Base-by-base conservation (phyloP, 1,139 yeast genomes). In the Casaregolazyma suthepensis region DNA sequence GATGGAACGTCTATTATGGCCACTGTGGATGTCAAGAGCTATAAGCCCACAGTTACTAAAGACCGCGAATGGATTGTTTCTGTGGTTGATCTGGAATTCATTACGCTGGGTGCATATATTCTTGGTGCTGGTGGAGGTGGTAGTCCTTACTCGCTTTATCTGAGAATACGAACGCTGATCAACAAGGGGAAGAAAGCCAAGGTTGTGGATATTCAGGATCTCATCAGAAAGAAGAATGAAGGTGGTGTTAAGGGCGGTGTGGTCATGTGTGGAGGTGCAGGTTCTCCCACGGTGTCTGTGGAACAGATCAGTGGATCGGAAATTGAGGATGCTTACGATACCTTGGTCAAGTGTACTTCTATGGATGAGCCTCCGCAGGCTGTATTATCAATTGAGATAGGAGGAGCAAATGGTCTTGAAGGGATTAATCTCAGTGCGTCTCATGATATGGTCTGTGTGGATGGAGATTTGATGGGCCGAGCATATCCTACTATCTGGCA, bases 51-150 rank as follows among this genome's bases (percentile, higher is more conserved):
- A 5, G 61, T 76, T 44, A 72, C 65, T 51, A 49, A 38, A 0
- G 55, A 72, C 1, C 62, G 70, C 22, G 75, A 75, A 58, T 76
- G 80, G 80, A 49, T 67, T 10, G 55, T 76, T 5, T 63, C 71
- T 3, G 71, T 67, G 48, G 64, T 65, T 1, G 80, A 76, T 59
- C 59, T 77, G 50, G 77, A 75, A 43, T 75, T 70, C 53, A 54
- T 76, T 43, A 63, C 74, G 42, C 65, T 73, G 43, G 80, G 80
- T 2, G 64, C 74, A 43, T 77, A 76, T 58, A 73, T 76, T 52
- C 66, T 76, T 15, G 80, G 80, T 1, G 74, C 78, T 60, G 80
- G 79, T 5, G 80, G 80, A 18, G 80, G 80, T 19, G 80, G 80
- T 19, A 70, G 71, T 46, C 79, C 80, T n/a, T 73, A 76, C 56